phyloP scores from a whole-genome alignment of 192 early-diverging fungal species.

The Entomortierella chlamydospora region DNA sequence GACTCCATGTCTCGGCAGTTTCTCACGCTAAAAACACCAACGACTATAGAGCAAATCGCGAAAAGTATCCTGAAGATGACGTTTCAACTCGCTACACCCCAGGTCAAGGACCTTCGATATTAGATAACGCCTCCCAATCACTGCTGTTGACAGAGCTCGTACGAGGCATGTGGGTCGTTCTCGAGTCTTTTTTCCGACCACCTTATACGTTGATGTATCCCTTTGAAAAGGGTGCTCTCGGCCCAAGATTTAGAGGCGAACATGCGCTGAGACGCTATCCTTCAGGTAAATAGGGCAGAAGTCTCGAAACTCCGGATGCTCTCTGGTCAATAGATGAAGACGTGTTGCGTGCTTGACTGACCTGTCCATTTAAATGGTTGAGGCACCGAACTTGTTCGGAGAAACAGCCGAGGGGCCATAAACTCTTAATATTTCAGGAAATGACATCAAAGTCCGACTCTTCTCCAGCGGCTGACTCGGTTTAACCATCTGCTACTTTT shows the following conservation, averaged over 20 bases:
- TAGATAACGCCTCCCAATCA: slow-evolving; percentile 74
- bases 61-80: slow-evolving; percentile 52
- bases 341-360: too few species aligned
- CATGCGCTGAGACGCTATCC: slow-evolving; percentile 96
- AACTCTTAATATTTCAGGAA: too few species aligned
- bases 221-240: slow-evolving; percentile 93
- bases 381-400: too few species aligned
- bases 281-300: too few species aligned
- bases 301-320: too few species aligned
- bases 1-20: too few species aligned
- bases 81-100: slow-evolving; percentile 30
- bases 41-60: slow-evolving; percentile 51
- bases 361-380: too few species aligned
- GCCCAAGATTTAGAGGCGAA: slow-evolving; percentile 96
- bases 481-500: too few species aligned
- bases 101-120: slow-evolving; percentile 34
- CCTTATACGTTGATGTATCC: slow-evolving; percentile 98
- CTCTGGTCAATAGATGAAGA: too few species aligned
- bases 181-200: slow-evolving; percentile 94
- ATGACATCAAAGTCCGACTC: too few species aligned
- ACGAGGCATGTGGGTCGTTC: slow-evolving; percentile 90
- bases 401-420: too few species aligned
- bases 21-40: slow-evolving; percentile 44
- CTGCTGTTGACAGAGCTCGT: slow-evolving; percentile 93
- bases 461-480: too few species aligned